phyloP scores from a whole-genome alignment of 495 filamentous ascomycete species.

The Baudoinia panamericana region DNA sequence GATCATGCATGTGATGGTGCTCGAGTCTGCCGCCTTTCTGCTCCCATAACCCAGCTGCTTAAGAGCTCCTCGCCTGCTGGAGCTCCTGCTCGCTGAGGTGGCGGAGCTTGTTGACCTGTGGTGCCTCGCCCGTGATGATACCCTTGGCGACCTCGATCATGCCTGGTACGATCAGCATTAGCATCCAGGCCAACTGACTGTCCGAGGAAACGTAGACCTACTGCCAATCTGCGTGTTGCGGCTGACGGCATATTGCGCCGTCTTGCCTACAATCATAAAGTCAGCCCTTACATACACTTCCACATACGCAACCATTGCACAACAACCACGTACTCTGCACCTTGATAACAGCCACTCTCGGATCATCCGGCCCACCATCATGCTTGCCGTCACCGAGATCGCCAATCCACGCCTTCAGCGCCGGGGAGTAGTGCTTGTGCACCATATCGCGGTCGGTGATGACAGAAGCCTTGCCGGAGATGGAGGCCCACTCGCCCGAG shows the following conservation, averaged over 20 bases:
- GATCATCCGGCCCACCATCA: constrained; percentile 69
- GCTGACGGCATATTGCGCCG: constrained; percentile 48
- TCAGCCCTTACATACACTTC: too few species aligned
- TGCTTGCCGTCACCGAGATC: constrained; percentile 82
- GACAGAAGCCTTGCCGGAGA: constrained; percentile 58
- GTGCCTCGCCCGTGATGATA: constrained; percentile 54
- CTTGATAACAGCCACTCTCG: constrained; percentile 60
- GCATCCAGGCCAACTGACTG: too few species aligned
- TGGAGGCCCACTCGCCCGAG: constrained; percentile 66
- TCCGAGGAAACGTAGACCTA: too few species aligned
- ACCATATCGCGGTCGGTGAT: constrained; percentile 54
- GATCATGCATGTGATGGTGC: too few species aligned
- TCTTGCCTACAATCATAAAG: too few species aligned
- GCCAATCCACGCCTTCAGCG: constrained; percentile 76
- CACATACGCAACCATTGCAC: too few species aligned
- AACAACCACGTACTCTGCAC: too few species aligned
- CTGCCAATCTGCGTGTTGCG: constrained; percentile 42
- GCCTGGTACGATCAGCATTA: too few species aligned
- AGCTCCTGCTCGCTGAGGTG: constrained; percentile 62
- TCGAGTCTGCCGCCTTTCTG: too few species aligned
- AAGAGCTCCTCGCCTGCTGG: constrained; percentile 21
- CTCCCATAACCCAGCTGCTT: too few species aligned
- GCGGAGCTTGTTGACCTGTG: constrained; percentile 63
- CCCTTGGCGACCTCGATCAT: constrained; percentile 64
- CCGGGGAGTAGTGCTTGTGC: constrained; percentile 62